Percentiles rank a stretch among this genome's conserved stretches.
phyloP scores from a whole-genome alignment of 495 filamentous ascomycete genomes.

The Platismatia glauca region DNA sequence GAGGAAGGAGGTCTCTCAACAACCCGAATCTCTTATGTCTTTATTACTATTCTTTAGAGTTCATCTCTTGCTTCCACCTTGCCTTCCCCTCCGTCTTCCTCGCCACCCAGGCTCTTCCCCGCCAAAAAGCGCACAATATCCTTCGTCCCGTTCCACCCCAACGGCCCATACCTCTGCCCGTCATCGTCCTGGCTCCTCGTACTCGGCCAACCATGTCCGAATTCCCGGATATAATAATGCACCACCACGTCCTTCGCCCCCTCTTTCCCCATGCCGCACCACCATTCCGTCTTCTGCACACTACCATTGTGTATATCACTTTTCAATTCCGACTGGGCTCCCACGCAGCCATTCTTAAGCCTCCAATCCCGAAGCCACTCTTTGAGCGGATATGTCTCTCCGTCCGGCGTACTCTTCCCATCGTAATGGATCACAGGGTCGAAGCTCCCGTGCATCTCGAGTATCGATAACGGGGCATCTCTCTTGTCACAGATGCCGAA shows the following conservation, averaged over 20 bases:
- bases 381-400: slow-evolving; percentile 2
- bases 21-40: neutral
- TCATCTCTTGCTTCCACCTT: neutral
- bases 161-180: slow-evolving; percentile 1
- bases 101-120: neutral
- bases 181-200: slow-evolving; percentile 5
- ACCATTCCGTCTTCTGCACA: slow-evolving; percentile 7
- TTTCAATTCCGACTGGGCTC: neutral
- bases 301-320: neutral
- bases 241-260: slow-evolving; percentile 2
- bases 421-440: slow-evolving; percentile 3
- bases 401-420: slow-evolving; percentile 8
- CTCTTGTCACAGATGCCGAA: neutral
- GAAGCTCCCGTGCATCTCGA: slow-evolving; percentile 1
- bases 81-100: neutral
- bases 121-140: neutral
- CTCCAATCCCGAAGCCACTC: slow-evolving; percentile 3
- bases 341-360: slow-evolving; percentile 1
- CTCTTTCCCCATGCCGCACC: neutral
- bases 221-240: slow-evolving; percentile 1
- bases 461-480: neutral
- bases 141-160: slow-evolving; percentile 1
- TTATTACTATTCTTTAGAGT: neutral
- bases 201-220: slow-evolving; percentile 10
- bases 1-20: neutral